These are phyloP conservation scores for Celoporthe dispersa DNA, from an alignment of 2,329 filamentous ascomycete genomes.

Conservation along the genomic window DNA sequence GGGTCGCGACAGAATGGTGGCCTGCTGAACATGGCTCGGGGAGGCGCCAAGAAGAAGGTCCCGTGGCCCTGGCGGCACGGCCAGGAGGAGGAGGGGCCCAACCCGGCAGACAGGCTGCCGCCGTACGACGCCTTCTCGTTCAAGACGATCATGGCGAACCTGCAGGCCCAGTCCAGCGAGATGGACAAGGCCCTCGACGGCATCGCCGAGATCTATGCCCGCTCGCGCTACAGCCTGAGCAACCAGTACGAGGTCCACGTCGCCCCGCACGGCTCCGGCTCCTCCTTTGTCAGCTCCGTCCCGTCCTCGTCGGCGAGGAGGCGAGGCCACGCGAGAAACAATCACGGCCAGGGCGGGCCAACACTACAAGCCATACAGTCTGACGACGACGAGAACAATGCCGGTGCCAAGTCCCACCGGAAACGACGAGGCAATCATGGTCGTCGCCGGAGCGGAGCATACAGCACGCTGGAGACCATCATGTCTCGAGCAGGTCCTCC, in stretches of 20 bases:
- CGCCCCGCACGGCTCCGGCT: constrained; percentile 62
- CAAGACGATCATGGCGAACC: constrained; percentile 62
- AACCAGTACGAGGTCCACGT: constrained; percentile 71
- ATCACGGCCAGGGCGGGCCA: constrained; percentile 48
- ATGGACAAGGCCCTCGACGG: constrained; percentile 61
- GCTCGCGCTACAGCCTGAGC: constrained; percentile 66
- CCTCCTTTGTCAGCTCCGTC: constrained; percentile 46
- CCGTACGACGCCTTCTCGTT: constrained; percentile 68
- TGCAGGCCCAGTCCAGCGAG: constrained; percentile 48
- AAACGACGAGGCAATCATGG: constrained; percentile 46
- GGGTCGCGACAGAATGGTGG: constrained; percentile 44
- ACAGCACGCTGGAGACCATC: constrained; percentile 68
- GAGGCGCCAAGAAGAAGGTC: constrained; percentile 46
- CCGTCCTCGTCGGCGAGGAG: constrained; percentile 32
- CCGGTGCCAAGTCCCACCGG: constrained; percentile 39
- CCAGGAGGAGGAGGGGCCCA: constrained; percentile 26
- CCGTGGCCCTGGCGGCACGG: constrained; percentile 38
- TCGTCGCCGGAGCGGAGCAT: constrained; percentile 57
- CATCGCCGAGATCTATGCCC: constrained; percentile 70
- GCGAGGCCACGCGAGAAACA: constrained; percentile 31
- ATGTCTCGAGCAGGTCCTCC: constrained; percentile 69
- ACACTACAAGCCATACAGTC: constrained; percentile 62
- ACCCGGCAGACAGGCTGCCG: constrained; percentile 53
- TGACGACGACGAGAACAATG: constrained; percentile 55
- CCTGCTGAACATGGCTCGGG: constrained; percentile 48